Evolutionary conservation across 2,329 filamentous ascomycete genomes (phyloP), one percentile per base, ranked within the genome.

Genomic region (Xylaria sp.): DNA sequence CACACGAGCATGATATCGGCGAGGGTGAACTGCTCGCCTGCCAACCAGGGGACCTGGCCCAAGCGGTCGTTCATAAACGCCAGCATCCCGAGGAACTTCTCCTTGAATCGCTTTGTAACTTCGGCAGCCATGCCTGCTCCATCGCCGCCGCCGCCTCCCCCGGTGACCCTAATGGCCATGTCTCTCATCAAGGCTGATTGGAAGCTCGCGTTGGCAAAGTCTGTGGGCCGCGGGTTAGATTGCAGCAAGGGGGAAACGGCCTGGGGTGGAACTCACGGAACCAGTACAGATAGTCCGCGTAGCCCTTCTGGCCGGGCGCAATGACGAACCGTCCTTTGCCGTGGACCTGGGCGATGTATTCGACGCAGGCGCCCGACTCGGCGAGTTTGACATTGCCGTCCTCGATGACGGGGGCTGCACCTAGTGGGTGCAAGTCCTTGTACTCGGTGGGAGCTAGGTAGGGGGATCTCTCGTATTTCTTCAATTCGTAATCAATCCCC

Each of bases 1-100:
- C 86, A 90, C 0, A 89, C 82, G 4, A 79, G 80, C 88, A 92
- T 91, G 47, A 91, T 81, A 77, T 93, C 90, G 1, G 90, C 90
- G 0, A 82, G 88, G 0, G 88, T 91, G 66, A 92, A 87, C 59
- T 89, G 82, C 0, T 84, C 79, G 2, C 90, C 90, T 0, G 86
- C 88, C 24, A 92, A 78, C 82, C 85, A 92, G 7, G 80, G 75
- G 42, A 81, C 84, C 0, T 78, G 68, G 2, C 70, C 72, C 2
- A 92, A 75, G 11, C 85, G 79, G 2, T 83, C 77, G 47, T 92
- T 82, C 30, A 89, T 60, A 24, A 82, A 71, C n/a, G 65, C 51
- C 39, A 91, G 68, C 0, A 80, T 76, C n/a, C 70, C 75, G 3
- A 76, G 64, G 1, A 85, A 72, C 12, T 80, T 80, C 5, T 73